phyloP scores from a whole-genome alignment of 768 basidiomycete species.

The Saitozyma podzolica region DNA sequence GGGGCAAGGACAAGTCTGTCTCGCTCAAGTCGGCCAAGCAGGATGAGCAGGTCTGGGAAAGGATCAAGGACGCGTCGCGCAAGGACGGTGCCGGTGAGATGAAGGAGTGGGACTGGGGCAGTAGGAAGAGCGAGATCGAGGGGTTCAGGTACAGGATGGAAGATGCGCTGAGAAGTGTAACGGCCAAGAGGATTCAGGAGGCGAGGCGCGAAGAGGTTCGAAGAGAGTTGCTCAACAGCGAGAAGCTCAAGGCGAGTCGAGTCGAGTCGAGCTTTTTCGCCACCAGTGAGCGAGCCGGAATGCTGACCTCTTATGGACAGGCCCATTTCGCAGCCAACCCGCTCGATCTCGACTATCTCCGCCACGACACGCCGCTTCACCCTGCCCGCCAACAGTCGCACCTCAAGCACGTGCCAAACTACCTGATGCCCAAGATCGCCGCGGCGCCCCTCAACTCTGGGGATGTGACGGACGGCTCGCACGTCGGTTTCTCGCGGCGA shows the following conservation, averaged over 20 bases:
- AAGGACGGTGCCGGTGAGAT: slow-evolving; percentile 61
- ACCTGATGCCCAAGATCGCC: slow-evolving; percentile 80
- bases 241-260: slow-evolving; percentile 82
- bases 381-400: slow-evolving; percentile 86
- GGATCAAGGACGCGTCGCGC: slow-evolving; percentile 72
- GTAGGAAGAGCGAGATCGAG: slow-evolving; percentile 86
- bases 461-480: slow-evolving; percentile 57
- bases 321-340: slow-evolving; percentile 98
- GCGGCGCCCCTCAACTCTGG: slow-evolving; percentile 47
- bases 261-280: slow-evolving; percentile 50
- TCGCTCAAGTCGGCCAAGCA: slow-evolving; percentile 68
- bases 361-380: slow-evolving; percentile 92
- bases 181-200: slow-evolving; percentile 79
- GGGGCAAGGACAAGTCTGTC: slow-evolving; percentile 59
- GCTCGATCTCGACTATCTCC: slow-evolving; percentile 82
- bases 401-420: slow-evolving; percentile 93
- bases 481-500: slow-evolving; percentile 72
- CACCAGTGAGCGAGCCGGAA: neutral
- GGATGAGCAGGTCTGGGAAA: slow-evolving; percentile 74
- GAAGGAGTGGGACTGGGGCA: slow-evolving; percentile 84
- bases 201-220: slow-evolving; percentile 92
- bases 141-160: slow-evolving; percentile 98
- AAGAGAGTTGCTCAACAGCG: slow-evolving; percentile 87
- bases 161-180: slow-evolving; percentile 86
- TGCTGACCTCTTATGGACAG: slow-evolving; percentile 54